Conservation (phyloP, 2,329 filamentous ascomycete genomes). For the Lasiodiplodia sp. region DNA sequence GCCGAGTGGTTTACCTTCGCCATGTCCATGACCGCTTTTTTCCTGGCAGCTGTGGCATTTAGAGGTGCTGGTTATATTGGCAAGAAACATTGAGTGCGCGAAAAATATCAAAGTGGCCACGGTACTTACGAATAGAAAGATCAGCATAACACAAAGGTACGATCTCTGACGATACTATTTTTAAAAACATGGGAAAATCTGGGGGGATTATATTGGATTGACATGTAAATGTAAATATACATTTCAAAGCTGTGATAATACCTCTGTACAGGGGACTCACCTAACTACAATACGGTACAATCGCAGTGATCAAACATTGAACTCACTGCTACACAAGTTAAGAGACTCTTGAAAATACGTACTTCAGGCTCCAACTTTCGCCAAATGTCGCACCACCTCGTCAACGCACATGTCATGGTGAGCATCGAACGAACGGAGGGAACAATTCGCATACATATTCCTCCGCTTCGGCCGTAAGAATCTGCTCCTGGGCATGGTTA, state of each 20-base stretch:
- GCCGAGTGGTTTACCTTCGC: slow-evolving; percentile 22
- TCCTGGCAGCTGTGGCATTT: slow-evolving; percentile 33
- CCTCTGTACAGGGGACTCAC: not conserved
- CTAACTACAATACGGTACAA: too few species aligned
- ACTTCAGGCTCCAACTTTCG: not conserved
- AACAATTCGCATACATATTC: slow-evolving; percentile 12
- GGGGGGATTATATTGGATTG: too few species aligned
- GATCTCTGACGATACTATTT: too few species aligned
- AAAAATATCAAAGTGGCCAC: too few species aligned
- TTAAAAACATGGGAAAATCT: too few species aligned
- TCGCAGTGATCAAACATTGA: not conserved
- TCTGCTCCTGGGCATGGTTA: not conserved
- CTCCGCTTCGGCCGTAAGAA: slow-evolving; percentile 17
- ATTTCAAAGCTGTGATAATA: too few species aligned
- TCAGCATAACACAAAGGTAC: too few species aligned
- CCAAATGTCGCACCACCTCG: not conserved
- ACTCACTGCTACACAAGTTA: not conserved
- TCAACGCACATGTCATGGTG: not conserved
- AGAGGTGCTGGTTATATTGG: slow-evolving; percentile 39
- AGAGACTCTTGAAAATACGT: not conserved
- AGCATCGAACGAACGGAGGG: not conserved
- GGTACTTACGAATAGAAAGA: too few species aligned
- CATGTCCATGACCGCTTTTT: slow-evolving; percentile 1
- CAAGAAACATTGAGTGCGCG: slow-evolving; percentile 14
- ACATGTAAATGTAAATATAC: too few species aligned